phyloP scores from a whole-genome alignment of 2,329 filamentous ascomycete genomes.

The Phialophora macrospora region DNA sequence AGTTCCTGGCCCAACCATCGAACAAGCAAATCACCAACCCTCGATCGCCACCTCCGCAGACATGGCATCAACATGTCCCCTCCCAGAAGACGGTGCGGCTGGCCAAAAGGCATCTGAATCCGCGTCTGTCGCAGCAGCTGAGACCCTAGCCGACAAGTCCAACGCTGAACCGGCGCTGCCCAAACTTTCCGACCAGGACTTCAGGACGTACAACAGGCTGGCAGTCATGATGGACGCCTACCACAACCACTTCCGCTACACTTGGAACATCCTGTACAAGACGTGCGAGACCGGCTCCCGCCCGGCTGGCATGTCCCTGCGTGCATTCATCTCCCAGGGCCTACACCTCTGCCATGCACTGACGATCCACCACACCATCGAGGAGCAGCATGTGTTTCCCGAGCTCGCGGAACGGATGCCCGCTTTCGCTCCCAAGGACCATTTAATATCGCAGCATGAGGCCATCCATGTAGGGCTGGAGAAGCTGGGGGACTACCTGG shows the following conservation, averaged over 20 bases:
- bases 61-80: conserved; percentile 13
- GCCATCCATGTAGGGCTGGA: conserved; percentile 79
- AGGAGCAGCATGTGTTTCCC: conserved; percentile 82
- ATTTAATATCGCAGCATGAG: conserved; percentile 74
- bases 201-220: conserved; percentile 51
- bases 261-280: conserved; percentile 73
- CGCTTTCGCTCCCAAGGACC: conserved; percentile 69
- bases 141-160: background rate
- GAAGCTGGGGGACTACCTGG: conserved; percentile 68
- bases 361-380: conserved; percentile 78
- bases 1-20: background rate
- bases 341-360: conserved; percentile 73
- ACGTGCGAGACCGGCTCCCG: conserved; percentile 66
- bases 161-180: conserved; percentile 53
- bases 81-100: background rate
- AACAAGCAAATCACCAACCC: background rate
- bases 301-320: conserved; percentile 67
- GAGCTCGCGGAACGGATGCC: conserved; percentile 77
- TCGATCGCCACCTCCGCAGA: background rate
- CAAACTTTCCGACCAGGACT: conserved; percentile 69
- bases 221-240: conserved; percentile 59
- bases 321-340: conserved; percentile 69
- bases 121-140: background rate
- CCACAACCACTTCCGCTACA: conserved; percentile 75
- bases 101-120: background rate